phyloP scores from a whole-genome alignment of 371 early-diverging fungal genomes.

The Mortierella sp. region DNA sequence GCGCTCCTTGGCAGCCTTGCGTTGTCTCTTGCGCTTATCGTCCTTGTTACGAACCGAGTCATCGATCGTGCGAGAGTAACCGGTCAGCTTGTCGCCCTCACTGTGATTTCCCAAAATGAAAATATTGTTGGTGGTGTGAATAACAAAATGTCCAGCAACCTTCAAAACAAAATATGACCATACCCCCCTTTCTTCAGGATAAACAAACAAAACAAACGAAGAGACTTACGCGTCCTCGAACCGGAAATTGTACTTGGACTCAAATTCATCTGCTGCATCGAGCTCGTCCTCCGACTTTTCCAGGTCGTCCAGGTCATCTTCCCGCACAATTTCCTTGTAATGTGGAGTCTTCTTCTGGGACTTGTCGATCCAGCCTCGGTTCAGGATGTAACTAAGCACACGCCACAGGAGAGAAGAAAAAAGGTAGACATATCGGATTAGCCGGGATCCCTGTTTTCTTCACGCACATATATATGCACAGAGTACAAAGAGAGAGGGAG shows the following conservation, averaged over 20 bases:
- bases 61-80: conserved; percentile 84
- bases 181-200: too few relatives aligned
- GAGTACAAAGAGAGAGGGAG: neutral
- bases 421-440: conserved; percentile 1
- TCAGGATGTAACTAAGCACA: conserved; percentile 89
- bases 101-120: conserved; percentile 23
- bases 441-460: neutral
- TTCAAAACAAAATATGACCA: neutral
- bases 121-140: neutral
- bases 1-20: conserved; percentile 76
- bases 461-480: neutral
- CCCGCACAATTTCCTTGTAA: conserved; percentile 75
- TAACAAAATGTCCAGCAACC: neutral
- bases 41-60: conserved; percentile 77
- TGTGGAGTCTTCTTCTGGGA: conserved; percentile 64
- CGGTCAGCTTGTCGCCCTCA: conserved; percentile 70
- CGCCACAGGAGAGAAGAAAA: conserved; percentile 17
- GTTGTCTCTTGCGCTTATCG: conserved; percentile 75
- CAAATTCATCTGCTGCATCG: conserved; percentile 88
- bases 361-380: conserved; percentile 94
- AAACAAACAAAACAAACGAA: conserved; percentile 2
- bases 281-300: conserved; percentile 66
- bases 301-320: conserved; percentile 66
- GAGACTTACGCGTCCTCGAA: conserved; percentile 85
- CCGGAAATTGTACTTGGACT: conserved; percentile 91